Percentiles rank a stretch among this genome's conserved stretches.
These are phyloP conservation scores for Candolleomyces eurysporus DNA, from an alignment of 768 basidiomycete genomes.

Conservation along the genomic window DNA sequence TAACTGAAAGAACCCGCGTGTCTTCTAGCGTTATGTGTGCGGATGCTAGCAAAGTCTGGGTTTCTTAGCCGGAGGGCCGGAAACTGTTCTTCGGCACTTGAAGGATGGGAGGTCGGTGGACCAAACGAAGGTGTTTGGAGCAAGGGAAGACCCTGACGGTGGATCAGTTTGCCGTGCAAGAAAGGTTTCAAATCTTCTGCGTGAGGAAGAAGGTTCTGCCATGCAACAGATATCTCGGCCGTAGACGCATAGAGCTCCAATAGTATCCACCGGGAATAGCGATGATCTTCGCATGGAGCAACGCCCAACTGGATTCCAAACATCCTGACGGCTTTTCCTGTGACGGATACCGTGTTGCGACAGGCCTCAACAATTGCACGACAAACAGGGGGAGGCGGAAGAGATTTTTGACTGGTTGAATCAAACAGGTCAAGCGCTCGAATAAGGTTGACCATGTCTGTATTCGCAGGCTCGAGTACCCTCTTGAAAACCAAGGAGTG, in stretches of 20 bases:
- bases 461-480: conserved; percentile 81
- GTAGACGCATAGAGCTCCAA: conserved; percentile 87
- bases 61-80: conserved; percentile 29
- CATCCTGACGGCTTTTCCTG: conserved; percentile 85
- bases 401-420: conserved; percentile 61
- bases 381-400: conserved; percentile 72
- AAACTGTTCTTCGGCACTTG: conserved; percentile 5
- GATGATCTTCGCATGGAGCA: conserved; percentile 72
- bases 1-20: conserved; percentile 96
- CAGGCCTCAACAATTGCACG: conserved; percentile 79
- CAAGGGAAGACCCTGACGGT: conserved; percentile 17
- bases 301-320: conserved; percentile 79
- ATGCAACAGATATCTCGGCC: conserved; percentile 83
- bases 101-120: neutral
- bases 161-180: conserved; percentile 36
- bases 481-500: conserved; percentile 77
- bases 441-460: conserved; percentile 81
- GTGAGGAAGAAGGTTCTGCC: conserved; percentile 74
- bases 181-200: conserved; percentile 68
- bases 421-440: conserved; percentile 91
- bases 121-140: neutral
- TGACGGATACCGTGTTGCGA: conserved; percentile 77
- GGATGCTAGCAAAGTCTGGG: conserved; percentile 23
- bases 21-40: conserved; percentile 61
- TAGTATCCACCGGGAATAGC: conserved; percentile 84